Conservation (phyloP, 108 stramenopile genomes). For the Cyclotella choctawhatcheeana region DNA sequence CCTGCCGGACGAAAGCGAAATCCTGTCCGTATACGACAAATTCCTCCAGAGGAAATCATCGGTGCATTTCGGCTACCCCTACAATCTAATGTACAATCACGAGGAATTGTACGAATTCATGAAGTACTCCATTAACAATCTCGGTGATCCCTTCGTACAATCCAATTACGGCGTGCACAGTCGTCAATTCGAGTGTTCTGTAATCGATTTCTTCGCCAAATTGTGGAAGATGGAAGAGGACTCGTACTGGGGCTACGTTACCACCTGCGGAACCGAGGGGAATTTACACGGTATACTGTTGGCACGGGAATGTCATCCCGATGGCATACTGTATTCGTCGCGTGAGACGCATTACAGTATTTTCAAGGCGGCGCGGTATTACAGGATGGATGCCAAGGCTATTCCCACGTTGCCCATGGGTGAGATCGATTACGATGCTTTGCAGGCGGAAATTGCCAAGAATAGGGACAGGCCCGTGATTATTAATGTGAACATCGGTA, state of each 20-base stretch:
- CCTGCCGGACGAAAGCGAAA: conserved; percentile 69
- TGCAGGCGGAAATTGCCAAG: conserved; percentile 66
- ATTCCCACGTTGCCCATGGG: conserved; percentile 90
- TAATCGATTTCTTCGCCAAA: conserved; percentile 90
- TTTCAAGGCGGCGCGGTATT: conserved; percentile 90
- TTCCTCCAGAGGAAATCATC: conserved; percentile 66
- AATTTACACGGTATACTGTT: conserved; percentile 87
- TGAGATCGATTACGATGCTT: conserved; percentile 84
- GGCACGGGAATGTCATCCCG: conserved; percentile 85
- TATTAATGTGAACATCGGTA: conserved; percentile 92
- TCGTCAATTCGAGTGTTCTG: conserved; percentile 84
- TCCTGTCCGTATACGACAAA: conserved; percentile 77
- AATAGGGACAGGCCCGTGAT: conserved; percentile 82
- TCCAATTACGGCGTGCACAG: conserved; percentile 88
- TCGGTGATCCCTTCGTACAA: conserved; percentile 88
- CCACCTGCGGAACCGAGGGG: conserved; percentile 89
- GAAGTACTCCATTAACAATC: conserved; percentile 92
- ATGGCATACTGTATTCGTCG: conserved; percentile 82
- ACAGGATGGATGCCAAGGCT: conserved; percentile 85
- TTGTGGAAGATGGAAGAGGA: conserved; percentile 78
- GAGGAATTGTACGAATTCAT: conserved; percentile 84
- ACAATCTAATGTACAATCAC: conserved; percentile 91
- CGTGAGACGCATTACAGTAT: conserved; percentile 84
- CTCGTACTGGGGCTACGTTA: conserved; percentile 91
- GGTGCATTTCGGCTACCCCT: conserved; percentile 89